Percentiles rank a stretch among this genome's conserved stretches.
Evolutionary conservation across 1,139 yeast species (phyloP).

Genomic region (Magnusiomyces magnusii): DNA sequence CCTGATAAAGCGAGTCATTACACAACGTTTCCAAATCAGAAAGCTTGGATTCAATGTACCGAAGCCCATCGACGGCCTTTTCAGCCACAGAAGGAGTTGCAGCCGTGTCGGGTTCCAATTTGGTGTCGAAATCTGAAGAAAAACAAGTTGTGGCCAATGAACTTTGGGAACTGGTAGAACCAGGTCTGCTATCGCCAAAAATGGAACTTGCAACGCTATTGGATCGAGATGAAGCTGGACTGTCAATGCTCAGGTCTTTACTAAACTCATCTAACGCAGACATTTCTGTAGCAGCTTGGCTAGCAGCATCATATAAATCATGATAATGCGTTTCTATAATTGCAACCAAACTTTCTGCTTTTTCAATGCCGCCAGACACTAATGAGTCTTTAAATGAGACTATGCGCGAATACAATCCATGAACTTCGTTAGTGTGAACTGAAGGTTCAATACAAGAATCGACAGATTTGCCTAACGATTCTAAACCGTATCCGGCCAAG

Average conservation of each 20-base stretch:
- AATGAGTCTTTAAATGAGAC: constrained; percentile 29
- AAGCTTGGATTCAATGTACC: constrained; percentile 30
- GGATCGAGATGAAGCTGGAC: background rate
- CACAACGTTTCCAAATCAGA: constrained; percentile 28
- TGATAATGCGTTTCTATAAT: constrained; percentile 26
- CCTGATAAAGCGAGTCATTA: constrained; percentile 10
- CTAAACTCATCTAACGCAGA: background rate
- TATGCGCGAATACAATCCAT: constrained; percentile 29
- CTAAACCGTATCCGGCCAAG: constrained; percentile 30
- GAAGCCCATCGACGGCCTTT: constrained; percentile 24
- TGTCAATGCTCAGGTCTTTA: background rate
- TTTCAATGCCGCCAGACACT: constrained; percentile 28
- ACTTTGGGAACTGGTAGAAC: background rate
- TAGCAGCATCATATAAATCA: constrained; percentile 14
- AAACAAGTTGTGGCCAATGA: background rate
- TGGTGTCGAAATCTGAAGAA: background rate
- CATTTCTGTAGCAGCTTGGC: constrained; percentile 1
- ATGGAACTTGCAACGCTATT: background rate
- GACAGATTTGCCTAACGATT: background rate
- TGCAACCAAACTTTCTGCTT: constrained; percentile 28
- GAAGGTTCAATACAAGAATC: constrained; percentile 23
- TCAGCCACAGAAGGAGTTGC: constrained; percentile 4
- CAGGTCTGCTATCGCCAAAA: background rate
- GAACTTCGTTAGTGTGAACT: constrained; percentile 21
- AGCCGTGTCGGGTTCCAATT: background rate